Conservation (phyloP, 495 filamentous ascomycete species). For the Lichenothelia convexa region DNA sequence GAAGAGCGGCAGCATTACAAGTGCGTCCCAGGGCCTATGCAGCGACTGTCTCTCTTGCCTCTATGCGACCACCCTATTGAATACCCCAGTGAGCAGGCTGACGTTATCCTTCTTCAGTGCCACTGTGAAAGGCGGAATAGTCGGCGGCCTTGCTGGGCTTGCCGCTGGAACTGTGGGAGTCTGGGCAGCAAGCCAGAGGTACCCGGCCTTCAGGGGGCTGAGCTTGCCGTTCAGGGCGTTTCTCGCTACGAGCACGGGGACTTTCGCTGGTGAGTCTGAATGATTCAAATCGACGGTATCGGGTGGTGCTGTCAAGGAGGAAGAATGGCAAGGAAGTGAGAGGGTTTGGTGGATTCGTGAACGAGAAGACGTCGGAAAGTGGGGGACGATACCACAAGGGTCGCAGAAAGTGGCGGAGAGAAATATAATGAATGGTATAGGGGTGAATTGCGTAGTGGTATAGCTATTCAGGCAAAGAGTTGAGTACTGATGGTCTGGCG, state of each 20-base stretch:
- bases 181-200: conserved; percentile 39
- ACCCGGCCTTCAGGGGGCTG: conserved; percentile 53
- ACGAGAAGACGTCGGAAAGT: too few species aligned
- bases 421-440: too few species aligned
- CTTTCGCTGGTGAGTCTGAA: conserved; percentile 57
- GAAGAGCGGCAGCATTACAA: conserved; percentile 55
- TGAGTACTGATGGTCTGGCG: too few species aligned
- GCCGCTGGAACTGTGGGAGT: conserved; percentile 44
- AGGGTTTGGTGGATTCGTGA: too few species aligned
- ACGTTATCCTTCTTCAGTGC: conserved; percentile 36
- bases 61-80: background rate
- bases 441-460: too few species aligned
- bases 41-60: background rate
- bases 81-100: conserved; percentile 1
- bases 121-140: conserved; percentile 59
- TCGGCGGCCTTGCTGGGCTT: conserved; percentile 50
- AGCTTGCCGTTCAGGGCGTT: conserved; percentile 82
- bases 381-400: too few species aligned
- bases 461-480: too few species aligned
- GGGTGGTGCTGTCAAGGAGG: too few species aligned
- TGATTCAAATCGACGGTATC: too few species aligned
- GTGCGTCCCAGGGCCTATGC: conserved; percentile 20
- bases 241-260: conserved; percentile 63
- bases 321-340: too few species aligned
- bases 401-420: too few species aligned